phyloP scores from a whole-genome alignment of 129 eudicot genomes.

The Tanacetum coccineum region DNA sequence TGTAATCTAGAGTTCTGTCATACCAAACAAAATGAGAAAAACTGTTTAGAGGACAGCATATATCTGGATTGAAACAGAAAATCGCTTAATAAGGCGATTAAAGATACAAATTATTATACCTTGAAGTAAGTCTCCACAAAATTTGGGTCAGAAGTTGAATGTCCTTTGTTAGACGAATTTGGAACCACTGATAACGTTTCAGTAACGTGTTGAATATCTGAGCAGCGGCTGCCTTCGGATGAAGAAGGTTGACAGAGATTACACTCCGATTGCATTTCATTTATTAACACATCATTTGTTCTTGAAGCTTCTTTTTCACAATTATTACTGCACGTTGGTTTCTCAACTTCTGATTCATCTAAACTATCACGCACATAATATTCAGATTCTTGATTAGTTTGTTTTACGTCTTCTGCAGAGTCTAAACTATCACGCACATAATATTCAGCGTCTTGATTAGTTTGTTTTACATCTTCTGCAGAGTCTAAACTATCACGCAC shows the following conservation, averaged over 20 bases:
- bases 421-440: background rate
- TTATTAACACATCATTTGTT: slow-evolving; percentile 24
- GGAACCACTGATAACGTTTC: slow-evolving; percentile 40
- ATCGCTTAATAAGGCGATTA: too few relatives aligned
- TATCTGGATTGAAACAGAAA: too few relatives aligned
- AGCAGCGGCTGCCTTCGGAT: slow-evolving; percentile 31
- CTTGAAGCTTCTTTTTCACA: slow-evolving; percentile 31
- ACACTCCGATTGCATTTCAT: slow-evolving; percentile 27
- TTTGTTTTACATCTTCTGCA: too few relatives aligned
- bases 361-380: background rate
- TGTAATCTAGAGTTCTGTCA: slow-evolving; percentile 90
- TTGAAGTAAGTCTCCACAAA: slow-evolving; percentile 94
- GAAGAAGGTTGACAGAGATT: slow-evolving; percentile 38
- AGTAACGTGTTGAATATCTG: slow-evolving; percentile 26
- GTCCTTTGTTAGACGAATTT: slow-evolving; percentile 40
- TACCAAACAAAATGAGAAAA: too few relatives aligned
- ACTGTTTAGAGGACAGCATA: too few relatives aligned
- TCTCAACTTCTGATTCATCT: slow-evolving; percentile 32
- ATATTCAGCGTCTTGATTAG: too few relatives aligned
- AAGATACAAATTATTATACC: too few relatives aligned
- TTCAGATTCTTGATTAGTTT: background rate
- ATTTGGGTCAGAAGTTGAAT: slow-evolving; percentile 75
- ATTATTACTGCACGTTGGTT: slow-evolving; percentile 32
- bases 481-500: slow-evolving; percentile 9
- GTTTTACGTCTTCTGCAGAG: background rate